Percentiles rank a stretch among this genome's conserved stretches.
phyloP scores from a whole-genome alignment of 192 early-diverging fungal genomes.

The Mortierella antarctica region DNA sequence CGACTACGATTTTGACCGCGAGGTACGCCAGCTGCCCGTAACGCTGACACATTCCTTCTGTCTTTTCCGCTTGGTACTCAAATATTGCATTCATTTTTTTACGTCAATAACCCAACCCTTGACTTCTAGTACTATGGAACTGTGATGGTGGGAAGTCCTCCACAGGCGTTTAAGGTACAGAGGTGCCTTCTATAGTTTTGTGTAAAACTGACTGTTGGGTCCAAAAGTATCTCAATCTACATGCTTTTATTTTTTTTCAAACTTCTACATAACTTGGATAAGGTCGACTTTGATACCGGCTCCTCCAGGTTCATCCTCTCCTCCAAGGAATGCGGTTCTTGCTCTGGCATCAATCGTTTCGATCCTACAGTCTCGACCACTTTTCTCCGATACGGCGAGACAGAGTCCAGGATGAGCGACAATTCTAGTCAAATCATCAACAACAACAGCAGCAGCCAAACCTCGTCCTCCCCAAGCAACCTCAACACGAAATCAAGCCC shows the following conservation, averaged over 20 bases:
- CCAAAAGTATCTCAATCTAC: neutral
- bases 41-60: neutral
- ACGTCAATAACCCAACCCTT: neutral
- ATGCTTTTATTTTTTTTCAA: neutral
- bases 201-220: neutral
- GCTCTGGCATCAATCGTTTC: constrained; percentile 20
- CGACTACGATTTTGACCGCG: constrained; percentile 27
- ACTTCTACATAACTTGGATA: neutral
- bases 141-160: constrained; percentile 16
- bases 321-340: constrained; percentile 9
- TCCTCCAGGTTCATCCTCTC: constrained; percentile 31
- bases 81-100: neutral
- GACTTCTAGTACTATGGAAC: constrained; percentile 18
- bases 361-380: neutral
- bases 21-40: neutral
- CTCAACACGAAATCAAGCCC: neutral
- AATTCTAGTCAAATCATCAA: neutral
- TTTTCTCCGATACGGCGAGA: constrained; percentile 29
- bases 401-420: too few species aligned
- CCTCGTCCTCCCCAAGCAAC: neutral
- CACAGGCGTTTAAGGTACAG: constrained; percentile 22
- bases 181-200: neutral
- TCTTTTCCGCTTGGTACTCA: neutral
- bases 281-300: constrained; percentile 31
- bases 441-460: neutral